Conservation (phyloP, 169 alveolate genomes). For the Plasmodium malariae region DNA sequence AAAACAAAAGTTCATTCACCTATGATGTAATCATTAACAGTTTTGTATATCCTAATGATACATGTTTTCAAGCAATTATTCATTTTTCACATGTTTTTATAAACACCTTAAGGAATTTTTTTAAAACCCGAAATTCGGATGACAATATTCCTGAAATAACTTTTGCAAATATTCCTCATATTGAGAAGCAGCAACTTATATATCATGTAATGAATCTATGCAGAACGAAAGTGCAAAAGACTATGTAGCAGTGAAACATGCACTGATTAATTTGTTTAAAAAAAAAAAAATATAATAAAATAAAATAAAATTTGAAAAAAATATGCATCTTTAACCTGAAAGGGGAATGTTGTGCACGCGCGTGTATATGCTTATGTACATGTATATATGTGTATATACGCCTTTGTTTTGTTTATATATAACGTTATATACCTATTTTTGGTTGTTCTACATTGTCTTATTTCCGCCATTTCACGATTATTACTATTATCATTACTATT, state of each 20-base stretch:
- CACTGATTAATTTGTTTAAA: not conserved
- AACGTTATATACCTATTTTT: no score
- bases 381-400: not conserved
- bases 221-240: not conserved
- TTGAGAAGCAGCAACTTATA: slow-evolving; percentile 45
- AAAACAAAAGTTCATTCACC: slow-evolving; percentile 34
- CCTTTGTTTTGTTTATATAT: no score
- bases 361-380: not conserved
- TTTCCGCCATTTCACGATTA: no score
- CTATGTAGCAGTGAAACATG: not conserved
- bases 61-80: slow-evolving; percentile 71
- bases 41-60: slow-evolving; percentile 71
- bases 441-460: no score
- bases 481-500: no score
- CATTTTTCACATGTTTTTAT: slow-evolving; percentile 65
- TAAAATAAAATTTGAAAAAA: no score
- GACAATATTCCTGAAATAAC: slow-evolving; percentile 56
- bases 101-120: slow-evolving; percentile 29
- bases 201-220: slow-evolving; percentile 16
- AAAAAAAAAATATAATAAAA: no score
- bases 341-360: no score
- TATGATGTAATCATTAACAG: slow-evolving; percentile 67
- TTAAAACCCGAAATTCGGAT: slow-evolving; percentile 62
- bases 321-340: no score
- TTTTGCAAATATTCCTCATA: slow-evolving; percentile 10